Conservation (phyloP, 176 grass and related monocot genomes). For the Rhipidocladum racemiflorum region DNA sequence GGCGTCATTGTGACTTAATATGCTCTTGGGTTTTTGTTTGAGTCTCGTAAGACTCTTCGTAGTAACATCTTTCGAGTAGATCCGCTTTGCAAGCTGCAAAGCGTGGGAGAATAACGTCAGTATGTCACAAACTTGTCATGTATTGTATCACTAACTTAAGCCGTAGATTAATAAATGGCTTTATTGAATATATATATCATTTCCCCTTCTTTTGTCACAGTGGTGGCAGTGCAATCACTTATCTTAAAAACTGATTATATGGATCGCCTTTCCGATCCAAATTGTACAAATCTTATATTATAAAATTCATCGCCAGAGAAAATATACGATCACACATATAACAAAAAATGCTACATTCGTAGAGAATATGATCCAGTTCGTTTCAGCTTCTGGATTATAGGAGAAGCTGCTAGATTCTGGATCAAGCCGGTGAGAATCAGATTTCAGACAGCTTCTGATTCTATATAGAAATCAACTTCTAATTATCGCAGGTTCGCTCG, state of each 20-base stretch:
- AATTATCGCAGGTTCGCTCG: too few relatives aligned
- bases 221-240: background rate
- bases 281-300: too few relatives aligned
- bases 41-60: background rate
- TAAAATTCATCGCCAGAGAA: background rate
- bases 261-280: too few relatives aligned
- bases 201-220: background rate
- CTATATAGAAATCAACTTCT: too few relatives aligned
- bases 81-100: slow-evolving; percentile 32
- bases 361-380: too few relatives aligned
- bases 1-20: background rate
- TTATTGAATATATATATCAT: background rate
- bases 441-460: too few relatives aligned
- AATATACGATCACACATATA: background rate
- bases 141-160: background rate
- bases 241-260: too few relatives aligned
- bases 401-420: too few relatives aligned
- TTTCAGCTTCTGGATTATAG: too few relatives aligned
- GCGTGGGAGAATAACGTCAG: slow-evolving; percentile 1
- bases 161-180: background rate
- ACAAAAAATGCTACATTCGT: too few relatives aligned
- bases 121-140: slow-evolving; percentile 21
- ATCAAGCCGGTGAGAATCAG: too few relatives aligned
- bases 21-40: slow-evolving; percentile 12
- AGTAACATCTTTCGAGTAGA: slow-evolving; percentile 9